Evolutionary conservation across 1,284 basidiomycete species (phyloP), one percentile per base, ranked within the genome.

Genomic region (Ganoderma sp.): DNA sequence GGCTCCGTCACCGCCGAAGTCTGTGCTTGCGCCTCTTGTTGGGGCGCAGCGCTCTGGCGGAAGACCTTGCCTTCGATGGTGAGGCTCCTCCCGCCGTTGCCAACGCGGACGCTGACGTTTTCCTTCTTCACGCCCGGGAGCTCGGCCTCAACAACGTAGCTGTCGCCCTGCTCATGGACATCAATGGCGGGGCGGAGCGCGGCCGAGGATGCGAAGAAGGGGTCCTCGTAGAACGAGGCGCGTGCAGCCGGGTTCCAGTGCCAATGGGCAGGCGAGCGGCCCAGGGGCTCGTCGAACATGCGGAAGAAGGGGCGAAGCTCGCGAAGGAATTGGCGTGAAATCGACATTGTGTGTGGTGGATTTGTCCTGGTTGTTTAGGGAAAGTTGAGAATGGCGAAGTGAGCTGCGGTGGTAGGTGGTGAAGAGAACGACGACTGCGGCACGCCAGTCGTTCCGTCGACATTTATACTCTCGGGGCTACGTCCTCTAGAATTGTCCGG

Each of bases 41-140:
- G 66, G 45, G 62, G 71, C 39, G 71, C 65, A 59, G 73, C 73
- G 59, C 37, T n/a, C 6, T 78, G 79, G 56, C 80, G 80, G 61
- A 80, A 76, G 56, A 86, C 79, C 74, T 84, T 88, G 3, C 92
- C 92, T 76, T 91, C 85, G 67, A 94, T 92, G 6, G 88, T 91
- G 69, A 93, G 77, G 71, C 87, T 91, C 67, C 86, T 84, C 3
- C 91, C 91, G 37, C 84, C 85, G 67, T 93, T 88, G 9, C 89
- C 90, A 69, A 93, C 83, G 19, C 86, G 84, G 61, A 94, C 85
- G 68, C 91, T 86, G 12, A 94, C 76, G 73, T 93, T 87, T 75
- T 93, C 92, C 81, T 90, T 93, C 79, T 88, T 89, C 25, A 93
- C 88, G 0, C 92, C 92, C 9, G 92, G 92, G 56, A 94, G 76